Percentiles rank a stretch among this genome's conserved stretches.
Evolutionary conservation across 768 basidiomycete genomes (phyloP).

Genomic region (Collybiopsis luxurians): DNA sequence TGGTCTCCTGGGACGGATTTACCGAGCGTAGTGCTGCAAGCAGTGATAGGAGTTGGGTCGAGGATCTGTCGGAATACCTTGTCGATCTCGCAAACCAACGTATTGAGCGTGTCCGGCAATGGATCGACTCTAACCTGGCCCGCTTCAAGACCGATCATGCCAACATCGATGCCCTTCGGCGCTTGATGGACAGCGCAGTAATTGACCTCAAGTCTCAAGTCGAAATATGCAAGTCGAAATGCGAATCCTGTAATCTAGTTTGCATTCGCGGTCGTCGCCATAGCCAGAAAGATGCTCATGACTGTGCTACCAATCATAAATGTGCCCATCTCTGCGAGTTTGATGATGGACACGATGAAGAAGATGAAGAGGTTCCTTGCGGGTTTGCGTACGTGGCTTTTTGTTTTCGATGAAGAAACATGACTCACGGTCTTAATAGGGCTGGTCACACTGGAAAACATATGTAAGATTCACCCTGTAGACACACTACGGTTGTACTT

Average conservation of each 20-base stretch:
- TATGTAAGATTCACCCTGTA: slow-evolving; percentile 34
- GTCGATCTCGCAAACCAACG: slow-evolving; percentile 37
- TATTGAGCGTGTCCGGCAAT: slow-evolving; percentile 44
- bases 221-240: slow-evolving; percentile 49
- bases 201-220: slow-evolving; percentile 45
- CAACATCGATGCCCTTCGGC: slow-evolving; percentile 40
- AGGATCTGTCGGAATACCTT: slow-evolving; percentile 35
- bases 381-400: slow-evolving; percentile 40
- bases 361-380: slow-evolving; percentile 32
- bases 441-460: slow-evolving; percentile 58
- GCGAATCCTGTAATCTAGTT: slow-evolving; percentile 43
- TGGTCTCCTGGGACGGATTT: slow-evolving; percentile 27
- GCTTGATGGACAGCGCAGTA: slow-evolving; percentile 37
- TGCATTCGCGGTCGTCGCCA: slow-evolving; percentile 49
- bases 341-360: slow-evolving; percentile 28
- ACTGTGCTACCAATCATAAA: slow-evolving; percentile 48
- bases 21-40: slow-evolving; percentile 26
- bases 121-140: slow-evolving; percentile 47
- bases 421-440: slow-evolving; percentile 26
- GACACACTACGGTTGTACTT: neutral
- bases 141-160: slow-evolving; percentile 46
- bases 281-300: slow-evolving; percentile 35
- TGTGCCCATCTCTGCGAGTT: slow-evolving; percentile 46
- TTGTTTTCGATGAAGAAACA: neutral
- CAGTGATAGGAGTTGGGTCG: slow-evolving; percentile 41